These are phyloP conservation scores for Xylariaceae sp. DNA, from an alignment of 2,329 filamentous ascomycete genomes.

Conservation along the genomic window DNA sequence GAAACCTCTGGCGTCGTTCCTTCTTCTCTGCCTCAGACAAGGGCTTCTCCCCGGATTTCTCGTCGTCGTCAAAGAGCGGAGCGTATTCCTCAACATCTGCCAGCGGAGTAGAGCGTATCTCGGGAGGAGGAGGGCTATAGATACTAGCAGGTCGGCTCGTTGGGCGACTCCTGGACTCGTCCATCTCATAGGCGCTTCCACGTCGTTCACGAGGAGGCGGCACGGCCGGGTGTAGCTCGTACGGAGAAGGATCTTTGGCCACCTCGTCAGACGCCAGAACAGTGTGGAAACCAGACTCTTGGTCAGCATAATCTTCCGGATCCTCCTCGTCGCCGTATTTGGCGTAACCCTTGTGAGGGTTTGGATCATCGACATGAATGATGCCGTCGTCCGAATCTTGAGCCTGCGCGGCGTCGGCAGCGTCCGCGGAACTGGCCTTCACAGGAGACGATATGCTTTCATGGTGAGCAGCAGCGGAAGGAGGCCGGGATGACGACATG, in stretches of 20 bases:
- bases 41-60: conserved; percentile 37
- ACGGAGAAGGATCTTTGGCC: conserved; percentile 60
- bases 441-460: conserved; percentile 23
- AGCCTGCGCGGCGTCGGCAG: conserved; percentile 8
- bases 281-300: conserved; percentile 58
- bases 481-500: conserved; percentile 59
- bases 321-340: conserved; percentile 38
- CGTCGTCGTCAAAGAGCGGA: conserved; percentile 81
- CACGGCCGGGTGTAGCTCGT: conserved; percentile 71
- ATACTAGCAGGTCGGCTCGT: conserved; percentile 57
- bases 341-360: conserved; percentile 34
- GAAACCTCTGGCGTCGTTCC: conserved; percentile 64
- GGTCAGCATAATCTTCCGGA: conserved; percentile 48
- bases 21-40: conserved; percentile 35
- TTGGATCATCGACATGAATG: conserved; percentile 71
- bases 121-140: conserved; percentile 47
- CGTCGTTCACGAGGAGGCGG: conserved; percentile 63
- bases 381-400: conserved; percentile 46
- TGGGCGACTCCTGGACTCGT: conserved; percentile 54
- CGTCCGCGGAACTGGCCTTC: conserved; percentile 20
- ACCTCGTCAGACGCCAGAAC: conserved; percentile 88
- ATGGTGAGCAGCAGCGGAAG: conserved; percentile 34
- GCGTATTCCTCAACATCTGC: conserved; percentile 93
- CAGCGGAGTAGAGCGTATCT: conserved; percentile 60
- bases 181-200: conserved; percentile 48